These are phyloP conservation scores for Moringa oleifera DNA, from an alignment of 345 rosid species.

Conservation along the genomic window DNA sequence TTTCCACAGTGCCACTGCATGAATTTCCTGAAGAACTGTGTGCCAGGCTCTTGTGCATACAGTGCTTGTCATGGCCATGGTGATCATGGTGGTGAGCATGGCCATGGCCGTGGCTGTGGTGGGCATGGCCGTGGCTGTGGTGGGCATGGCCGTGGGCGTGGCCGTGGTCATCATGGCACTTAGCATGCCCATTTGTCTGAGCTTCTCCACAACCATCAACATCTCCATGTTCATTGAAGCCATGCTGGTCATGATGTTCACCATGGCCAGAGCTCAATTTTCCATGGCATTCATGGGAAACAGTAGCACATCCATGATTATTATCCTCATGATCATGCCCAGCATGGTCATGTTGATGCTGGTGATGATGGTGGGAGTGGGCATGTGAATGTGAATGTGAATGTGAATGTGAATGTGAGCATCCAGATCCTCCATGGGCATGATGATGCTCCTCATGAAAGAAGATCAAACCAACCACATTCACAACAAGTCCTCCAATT, in stretches of 20 bases:
- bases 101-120: constrained; percentile 12
- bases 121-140: constrained; percentile 1
- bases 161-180: constrained; percentile 7
- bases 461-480: constrained; percentile 81
- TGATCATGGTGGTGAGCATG: constrained; percentile 20
- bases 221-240: not conserved
- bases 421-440: constrained; percentile 87
- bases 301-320: constrained; percentile 31
- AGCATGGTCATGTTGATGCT: constrained; percentile 23
- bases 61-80: constrained; percentile 14
- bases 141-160: constrained; percentile 9
- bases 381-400: constrained; percentile 28
- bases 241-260: constrained; percentile 3
- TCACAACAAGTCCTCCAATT: constrained; percentile 84
- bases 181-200: constrained; percentile 14
- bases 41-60: not conserved
- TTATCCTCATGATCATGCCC: constrained; percentile 29
- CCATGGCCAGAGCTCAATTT: constrained; percentile 26
- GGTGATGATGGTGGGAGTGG: constrained; percentile 32
- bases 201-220: constrained; percentile 1
- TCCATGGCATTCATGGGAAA: constrained; percentile 30
- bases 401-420: constrained; percentile 63
- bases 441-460: constrained; percentile 99
- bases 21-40: constrained; percentile 3
- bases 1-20: not conserved